Evolutionary conservation across 75 land plant genomes (phyloP).

Genomic region (Larix kaempferi): DNA sequence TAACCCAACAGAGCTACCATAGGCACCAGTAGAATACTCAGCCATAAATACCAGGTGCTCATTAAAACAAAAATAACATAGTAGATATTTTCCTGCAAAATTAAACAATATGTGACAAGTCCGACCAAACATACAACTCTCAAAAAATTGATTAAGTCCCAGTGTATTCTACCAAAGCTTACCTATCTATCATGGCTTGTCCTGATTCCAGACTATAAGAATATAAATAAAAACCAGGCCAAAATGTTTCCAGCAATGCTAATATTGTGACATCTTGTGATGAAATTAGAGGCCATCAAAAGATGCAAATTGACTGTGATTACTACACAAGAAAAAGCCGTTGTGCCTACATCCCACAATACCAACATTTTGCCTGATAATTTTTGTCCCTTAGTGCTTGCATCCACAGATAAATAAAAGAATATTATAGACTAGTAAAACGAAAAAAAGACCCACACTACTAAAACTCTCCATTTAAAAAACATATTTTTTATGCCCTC

Average conservation of each 20-base stretch:
- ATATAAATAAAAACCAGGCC: constrained; percentile 90
- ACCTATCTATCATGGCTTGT: constrained; percentile 64
- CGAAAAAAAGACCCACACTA: constrained; percentile 82
- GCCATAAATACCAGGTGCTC: constrained; percentile 91
- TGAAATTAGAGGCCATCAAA: constrained; percentile 74
- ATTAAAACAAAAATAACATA: constrained; percentile 81
- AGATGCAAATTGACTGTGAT: constrained; percentile 93
- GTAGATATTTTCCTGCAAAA: constrained; percentile 81
- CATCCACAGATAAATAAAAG: constrained; percentile 53
- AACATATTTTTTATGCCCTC: constrained; percentile 86
- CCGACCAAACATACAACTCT: not conserved
- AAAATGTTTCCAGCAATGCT: constrained; percentile 85
- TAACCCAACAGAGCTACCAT: constrained; percentile 76
- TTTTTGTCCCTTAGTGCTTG: constrained; percentile 48
- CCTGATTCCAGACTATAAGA: constrained; percentile 83
- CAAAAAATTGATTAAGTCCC: not conserved
- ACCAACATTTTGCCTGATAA: constrained; percentile 86
- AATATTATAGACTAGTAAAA: constrained; percentile 84
- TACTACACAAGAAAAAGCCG: constrained; percentile 97
- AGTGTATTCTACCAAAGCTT: constrained; percentile 11
- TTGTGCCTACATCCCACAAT: constrained; percentile 95
- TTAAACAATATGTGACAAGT: constrained; percentile 3
- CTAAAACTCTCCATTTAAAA: constrained; percentile 91
- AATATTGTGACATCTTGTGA: constrained; percentile 87
- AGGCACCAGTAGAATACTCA: constrained; percentile 75